Conservation (phyloP, 805 yeast genomes). For the Wickerhamomyces subpelliculosus region DNA sequence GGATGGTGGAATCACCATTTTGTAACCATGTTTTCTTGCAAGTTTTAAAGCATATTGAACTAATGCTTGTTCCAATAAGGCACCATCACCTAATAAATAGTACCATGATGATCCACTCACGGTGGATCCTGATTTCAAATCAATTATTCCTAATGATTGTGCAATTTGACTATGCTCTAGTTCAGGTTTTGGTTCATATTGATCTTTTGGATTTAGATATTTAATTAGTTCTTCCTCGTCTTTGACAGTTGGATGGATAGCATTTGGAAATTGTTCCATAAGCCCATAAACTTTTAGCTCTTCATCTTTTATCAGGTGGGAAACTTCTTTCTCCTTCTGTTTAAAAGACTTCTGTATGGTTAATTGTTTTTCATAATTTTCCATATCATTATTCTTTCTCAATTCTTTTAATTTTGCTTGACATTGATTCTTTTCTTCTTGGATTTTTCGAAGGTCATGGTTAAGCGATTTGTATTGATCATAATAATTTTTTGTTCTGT, state of each 20-base stretch:
- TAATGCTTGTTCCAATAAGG: conserved; percentile 82
- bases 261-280: conserved; percentile 57
- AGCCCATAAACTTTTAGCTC: conserved; percentile 31
- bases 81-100: conserved; percentile 78
- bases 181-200: conserved; percentile 18
- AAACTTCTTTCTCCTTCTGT: conserved; percentile 16
- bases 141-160: conserved; percentile 55
- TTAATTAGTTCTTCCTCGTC: conserved; percentile 37
- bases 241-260: conserved; percentile 42
- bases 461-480: conserved; percentile 15
- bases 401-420: conserved; percentile 21
- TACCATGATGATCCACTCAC: conserved; percentile 84
- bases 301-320: conserved; percentile 15
- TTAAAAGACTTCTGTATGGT: background rate
- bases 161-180: conserved; percentile 71
- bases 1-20: conserved; percentile 75
- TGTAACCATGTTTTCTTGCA: conserved; percentile 65
- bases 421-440: conserved; percentile 21
- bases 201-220: conserved; percentile 39
- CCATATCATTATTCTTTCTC: conserved; percentile 10
- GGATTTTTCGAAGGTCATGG: conserved; percentile 20
- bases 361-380: background rate
- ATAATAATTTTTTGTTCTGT: conserved; percentile 22
- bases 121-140: conserved; percentile 63
- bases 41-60: conserved; percentile 66